Base-by-base conservation (phyloP, 2,329 filamentous ascomycete species). In the Aspergillus eucalypticola region DNA sequence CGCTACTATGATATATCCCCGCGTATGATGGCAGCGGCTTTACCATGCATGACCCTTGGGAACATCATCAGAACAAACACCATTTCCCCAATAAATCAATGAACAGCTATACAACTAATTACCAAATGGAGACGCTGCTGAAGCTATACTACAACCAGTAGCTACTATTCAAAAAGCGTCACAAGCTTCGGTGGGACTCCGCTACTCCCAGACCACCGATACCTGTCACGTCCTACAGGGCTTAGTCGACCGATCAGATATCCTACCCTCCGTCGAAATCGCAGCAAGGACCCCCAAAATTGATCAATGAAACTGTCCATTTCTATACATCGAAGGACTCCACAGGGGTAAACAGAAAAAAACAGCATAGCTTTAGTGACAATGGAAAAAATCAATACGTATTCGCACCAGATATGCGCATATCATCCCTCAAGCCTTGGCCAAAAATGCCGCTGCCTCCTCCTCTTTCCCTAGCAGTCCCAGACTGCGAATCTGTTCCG, bases 391-490 rank as follows among this genome's bases (percentile, higher is more conserved):
- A 68, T 53, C 58, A 66, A 66, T 54, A 51, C 48, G 49, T 23
- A 62, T 69, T 62, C 61, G 60, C 67, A 65, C 65, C 51, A 59
- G 21, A 52, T 62, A 65, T 64, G 59, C 58, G 56, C 54, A 62
- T 62, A 59, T 59, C 46, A 54, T 58, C 53, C 39, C 59, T 67
- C 60, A 72, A 57, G 61, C 64, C 62, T 69, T 66, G 44, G 64
- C 73, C 64, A 83, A 62, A 49, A 82, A 83, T 73, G 84, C 83
- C 74, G 88, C 86, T 58, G 88, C 86, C 69, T 95, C 90, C 69
- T 96, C 90, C 67, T 95, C 89, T 77, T 92, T 92, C 72, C 89
- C 88, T 69, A 98, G 73, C 66, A 97, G 78, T 48, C 94, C 94
- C 64, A 98, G 77, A 76, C 90, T 92, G 77, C 92, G 85, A 83